Evolutionary conservation across 176 grass and related monocot genomes (phyloP).

Genomic region (Oryza brachyantha): DNA sequence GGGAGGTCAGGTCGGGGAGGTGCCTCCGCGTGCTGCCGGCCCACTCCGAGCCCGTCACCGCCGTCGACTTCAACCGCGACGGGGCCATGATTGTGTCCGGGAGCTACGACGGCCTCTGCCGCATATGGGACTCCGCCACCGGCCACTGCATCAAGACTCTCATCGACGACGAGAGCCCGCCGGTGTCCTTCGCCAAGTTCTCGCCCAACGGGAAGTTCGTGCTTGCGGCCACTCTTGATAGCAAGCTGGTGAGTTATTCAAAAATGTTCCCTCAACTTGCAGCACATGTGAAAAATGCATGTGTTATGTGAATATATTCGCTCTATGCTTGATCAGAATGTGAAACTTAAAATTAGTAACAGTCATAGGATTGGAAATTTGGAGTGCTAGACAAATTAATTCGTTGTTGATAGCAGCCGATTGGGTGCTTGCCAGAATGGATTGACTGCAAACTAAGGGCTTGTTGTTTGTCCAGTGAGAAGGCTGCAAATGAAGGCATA

Average conservation of each 20-base stretch:
- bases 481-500: background rate
- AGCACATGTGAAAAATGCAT: constrained; percentile 6
- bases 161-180: constrained; percentile 81
- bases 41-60: constrained; percentile 88
- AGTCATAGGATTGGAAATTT: background rate
- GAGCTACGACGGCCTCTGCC: constrained; percentile 80
- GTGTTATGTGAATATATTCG: background rate
- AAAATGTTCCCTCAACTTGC: background rate
- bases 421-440: background rate
- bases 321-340: background rate
- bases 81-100: constrained; percentile 78
- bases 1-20: constrained; percentile 81
- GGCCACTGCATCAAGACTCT: constrained; percentile 92
- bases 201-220: constrained; percentile 96
- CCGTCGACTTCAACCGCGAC: constrained; percentile 80
- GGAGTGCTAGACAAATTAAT: background rate
- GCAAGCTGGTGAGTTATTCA: constrained; percentile 71
- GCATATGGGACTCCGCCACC: constrained; percentile 79
- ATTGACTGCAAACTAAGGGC: background rate
- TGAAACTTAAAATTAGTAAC: background rate
- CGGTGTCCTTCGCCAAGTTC: constrained; percentile 74
- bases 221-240: constrained; percentile 83
- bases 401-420: background rate
- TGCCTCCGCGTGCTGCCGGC: constrained; percentile 89
- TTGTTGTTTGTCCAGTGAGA: background rate